Evolutionary conservation across 192 early-diverging fungal species (phyloP).

Genomic region (Fimicolochytrium jonesii): DNA sequence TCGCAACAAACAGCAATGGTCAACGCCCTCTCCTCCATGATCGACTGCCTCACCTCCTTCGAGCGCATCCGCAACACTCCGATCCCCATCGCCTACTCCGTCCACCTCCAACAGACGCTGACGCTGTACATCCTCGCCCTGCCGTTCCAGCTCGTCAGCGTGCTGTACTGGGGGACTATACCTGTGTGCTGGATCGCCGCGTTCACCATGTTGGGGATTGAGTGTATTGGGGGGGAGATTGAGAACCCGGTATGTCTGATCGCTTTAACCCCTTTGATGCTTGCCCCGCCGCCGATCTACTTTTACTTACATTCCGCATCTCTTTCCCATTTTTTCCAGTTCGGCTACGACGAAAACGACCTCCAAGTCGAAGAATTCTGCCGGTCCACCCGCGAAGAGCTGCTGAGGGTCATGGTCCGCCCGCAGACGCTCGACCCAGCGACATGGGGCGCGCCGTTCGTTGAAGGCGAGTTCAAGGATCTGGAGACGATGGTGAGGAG

Average conservation of each 20-base stretch:
- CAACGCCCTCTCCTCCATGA: slow-evolving; percentile 25
- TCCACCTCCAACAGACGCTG: slow-evolving; percentile 82
- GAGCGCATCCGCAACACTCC: slow-evolving; percentile 84
- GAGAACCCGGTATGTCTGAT: slow-evolving; percentile 93
- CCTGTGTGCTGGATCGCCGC: slow-evolving; percentile 59
- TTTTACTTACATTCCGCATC: too few relatives aligned
- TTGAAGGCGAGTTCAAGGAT: slow-evolving; percentile 4
- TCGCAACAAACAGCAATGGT: slow-evolving; percentile 24
- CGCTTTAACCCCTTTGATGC: too few relatives aligned
- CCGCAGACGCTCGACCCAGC: slow-evolving; percentile 14
- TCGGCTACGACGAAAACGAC: slow-evolving; percentile 63
- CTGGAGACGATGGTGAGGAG: neutral
- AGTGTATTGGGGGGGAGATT: slow-evolving; percentile 81
- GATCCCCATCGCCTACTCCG: slow-evolving; percentile 83
- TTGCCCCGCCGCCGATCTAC: too few relatives aligned
- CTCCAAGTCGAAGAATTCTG: slow-evolving; percentile 38
- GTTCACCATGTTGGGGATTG: slow-evolving; percentile 72
- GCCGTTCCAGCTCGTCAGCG: slow-evolving; percentile 74
- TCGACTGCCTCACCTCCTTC: slow-evolving; percentile 48
- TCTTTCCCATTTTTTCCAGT: too few relatives aligned
- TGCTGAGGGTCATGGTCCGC: slow-evolving; percentile 23
- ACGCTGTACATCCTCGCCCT: slow-evolving; percentile 69
- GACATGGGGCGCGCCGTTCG: slow-evolving; percentile 18
- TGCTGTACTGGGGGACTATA: slow-evolving; percentile 54
- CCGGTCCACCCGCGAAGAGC: slow-evolving; percentile 31